Conservation (phyloP, 805 yeast genomes). For the Ogataea minuta region DNA sequence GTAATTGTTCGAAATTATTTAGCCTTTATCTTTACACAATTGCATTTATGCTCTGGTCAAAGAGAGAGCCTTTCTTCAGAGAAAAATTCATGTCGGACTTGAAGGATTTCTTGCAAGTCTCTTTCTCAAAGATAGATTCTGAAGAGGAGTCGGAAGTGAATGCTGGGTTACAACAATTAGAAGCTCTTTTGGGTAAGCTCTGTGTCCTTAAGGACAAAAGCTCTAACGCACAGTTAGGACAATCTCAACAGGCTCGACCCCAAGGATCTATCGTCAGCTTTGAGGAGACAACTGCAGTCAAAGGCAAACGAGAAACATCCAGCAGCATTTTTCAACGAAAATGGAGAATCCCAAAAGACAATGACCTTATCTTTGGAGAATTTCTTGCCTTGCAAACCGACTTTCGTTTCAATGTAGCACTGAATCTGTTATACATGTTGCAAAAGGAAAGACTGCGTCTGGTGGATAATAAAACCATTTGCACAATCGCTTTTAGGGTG, state of each 20-base stretch:
- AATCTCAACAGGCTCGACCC: too few species aligned
- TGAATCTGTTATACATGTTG: slow-evolving; percentile 33
- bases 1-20: too few species aligned
- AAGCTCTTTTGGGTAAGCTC: slow-evolving; percentile 1
- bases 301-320: too few species aligned
- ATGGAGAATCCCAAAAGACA: slow-evolving; percentile 5
- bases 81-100: slow-evolving; percentile 5
- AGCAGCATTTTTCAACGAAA: background rate
- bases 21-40: too few species aligned
- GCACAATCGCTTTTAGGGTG: slow-evolving; percentile 33
- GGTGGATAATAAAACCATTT: slow-evolving; percentile 12
- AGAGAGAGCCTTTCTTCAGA: too few species aligned
- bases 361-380: slow-evolving; percentile 18
- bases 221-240: background rate
- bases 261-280: too few species aligned
- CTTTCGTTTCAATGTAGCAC: slow-evolving; percentile 50
- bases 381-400: slow-evolving; percentile 50
- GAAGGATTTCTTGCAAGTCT: background rate
- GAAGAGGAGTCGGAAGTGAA: background rate
- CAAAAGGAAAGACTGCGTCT: slow-evolving; percentile 4
- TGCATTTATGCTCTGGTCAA: too few species aligned
- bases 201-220: slow-evolving; percentile 2
- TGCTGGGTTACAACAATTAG: slow-evolving; percentile 1
- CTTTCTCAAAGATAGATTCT: background rate
- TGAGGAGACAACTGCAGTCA: too few species aligned